Evolutionary conservation across 2,329 filamentous ascomycete species (phyloP).

Genomic region (Colletotrichum melonis): DNA sequence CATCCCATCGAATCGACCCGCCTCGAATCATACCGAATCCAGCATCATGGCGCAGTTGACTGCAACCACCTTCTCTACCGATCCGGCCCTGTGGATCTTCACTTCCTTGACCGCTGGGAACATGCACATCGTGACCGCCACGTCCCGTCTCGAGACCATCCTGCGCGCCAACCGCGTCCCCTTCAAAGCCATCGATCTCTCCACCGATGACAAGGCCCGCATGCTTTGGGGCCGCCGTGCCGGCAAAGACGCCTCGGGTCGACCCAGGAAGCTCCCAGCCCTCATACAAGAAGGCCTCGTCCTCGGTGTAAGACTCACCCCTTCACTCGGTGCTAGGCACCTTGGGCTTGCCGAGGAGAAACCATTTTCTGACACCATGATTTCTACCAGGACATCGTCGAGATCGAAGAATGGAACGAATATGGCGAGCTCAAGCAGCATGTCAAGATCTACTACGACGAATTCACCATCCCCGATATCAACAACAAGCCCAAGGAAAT

Average conservation of each 20-base stretch:
- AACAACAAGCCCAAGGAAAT: conserved; percentile 61
- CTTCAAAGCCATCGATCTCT: conserved; percentile 92
- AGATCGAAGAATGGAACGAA: conserved; percentile 99
- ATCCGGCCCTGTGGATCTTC: conserved; percentile 89
- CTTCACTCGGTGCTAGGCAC: neutral
- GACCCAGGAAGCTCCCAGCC: conserved; percentile 82
- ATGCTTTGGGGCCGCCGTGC: conserved; percentile 89
- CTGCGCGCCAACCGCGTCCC: conserved; percentile 93
- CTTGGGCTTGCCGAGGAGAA: neutral
- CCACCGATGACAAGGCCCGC: conserved; percentile 88
- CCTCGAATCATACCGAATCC: conserved; percentile 10
- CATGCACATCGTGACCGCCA: conserved; percentile 95
- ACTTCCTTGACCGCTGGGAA: conserved; percentile 96
- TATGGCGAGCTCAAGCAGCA: conserved; percentile 94
- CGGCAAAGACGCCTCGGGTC: conserved; percentile 74
- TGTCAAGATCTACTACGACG: conserved; percentile 76
- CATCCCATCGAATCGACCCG: conserved; percentile 23
- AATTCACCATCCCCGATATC: conserved; percentile 68
- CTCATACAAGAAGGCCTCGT: conserved; percentile 89
- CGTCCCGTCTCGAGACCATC: conserved; percentile 95
- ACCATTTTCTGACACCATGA: neutral
- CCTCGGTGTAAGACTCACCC: conserved; percentile 76
- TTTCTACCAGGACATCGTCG: conserved; percentile 79
- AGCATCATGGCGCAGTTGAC: conserved; percentile 35
- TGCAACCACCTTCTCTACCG: conserved; percentile 61